These are phyloP conservation scores for maize (Zea mays) DNA, from an alignment of 176 grass and related monocot genomes.

Conservation along the genomic window Zm-B73-REFERENCE-NAM-5.0 NC_050099.1:190573501-190574000, in stretches of 20 bases:
- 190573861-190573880: no score
- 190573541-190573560: conserved; percentile 91
- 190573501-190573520: conserved; percentile 84
- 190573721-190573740: not conserved
- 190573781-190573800: no score
- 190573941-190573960: not conserved
- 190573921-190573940: not conserved
- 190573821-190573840: no score
- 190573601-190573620: conserved; percentile 7
- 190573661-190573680: not conserved
- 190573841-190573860: no score
- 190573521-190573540: conserved; percentile 63
- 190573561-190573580: conserved; percentile 70
- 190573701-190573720: not conserved
- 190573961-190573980: not conserved
- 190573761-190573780: no score
- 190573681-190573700: not conserved
- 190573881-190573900: no score
- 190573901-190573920: not conserved
- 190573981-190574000: not conserved
- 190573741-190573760: not conserved
- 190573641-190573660: not conserved
- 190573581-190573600: conserved; percentile 8
- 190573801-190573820: no score
- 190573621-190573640: not conserved